Evolutionary conservation across 108 stramenopile genomes (phyloP).

Genomic region (Cyclotella choctawhatcheeana): DNA sequence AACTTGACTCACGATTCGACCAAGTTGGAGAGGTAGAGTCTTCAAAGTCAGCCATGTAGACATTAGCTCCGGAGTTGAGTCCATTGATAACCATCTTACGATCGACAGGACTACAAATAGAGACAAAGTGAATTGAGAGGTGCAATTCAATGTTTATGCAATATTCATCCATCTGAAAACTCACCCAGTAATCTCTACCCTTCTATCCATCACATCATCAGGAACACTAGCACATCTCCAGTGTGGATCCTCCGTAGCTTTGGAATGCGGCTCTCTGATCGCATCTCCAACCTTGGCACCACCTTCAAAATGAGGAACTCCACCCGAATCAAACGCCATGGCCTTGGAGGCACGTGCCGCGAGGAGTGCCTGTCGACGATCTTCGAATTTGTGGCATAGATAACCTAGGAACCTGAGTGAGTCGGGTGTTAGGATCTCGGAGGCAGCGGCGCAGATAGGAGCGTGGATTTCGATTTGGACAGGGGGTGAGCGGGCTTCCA

Average conservation of each 20-base stretch:
- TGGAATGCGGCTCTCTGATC: slow-evolving; percentile 56
- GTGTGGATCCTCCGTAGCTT: slow-evolving; percentile 64
- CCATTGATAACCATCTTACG: slow-evolving; percentile 97
- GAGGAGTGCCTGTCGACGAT: slow-evolving; percentile 69
- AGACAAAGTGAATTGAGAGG: no score
- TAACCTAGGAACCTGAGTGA: slow-evolving; percentile 83
- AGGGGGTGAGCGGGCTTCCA: slow-evolving; percentile 71
- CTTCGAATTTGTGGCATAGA: slow-evolving; percentile 76
- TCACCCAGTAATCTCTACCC: slow-evolving; percentile 94
- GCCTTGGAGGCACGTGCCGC: slow-evolving; percentile 58
- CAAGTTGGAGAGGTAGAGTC: slow-evolving; percentile 90
- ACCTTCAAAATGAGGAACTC: slow-evolving; percentile 71
- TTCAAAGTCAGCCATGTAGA: slow-evolving; percentile 96
- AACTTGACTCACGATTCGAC: slow-evolving; percentile 50
- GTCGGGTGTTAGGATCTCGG: slow-evolving; percentile 77
- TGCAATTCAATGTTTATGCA: no score
- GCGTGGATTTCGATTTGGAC: slow-evolving; percentile 75
- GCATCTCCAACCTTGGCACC: slow-evolving; percentile 21
- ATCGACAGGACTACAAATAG: slow-evolving; percentile 39
- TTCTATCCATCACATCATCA: slow-evolving; percentile 81
- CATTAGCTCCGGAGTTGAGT: slow-evolving; percentile 89
- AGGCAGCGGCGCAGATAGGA: slow-evolving; percentile 69
- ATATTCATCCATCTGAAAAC: no score
- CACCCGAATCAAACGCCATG: slow-evolving; percentile 79
- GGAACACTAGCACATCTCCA: slow-evolving; percentile 90